These are phyloP conservation scores for Candida coquimbonensis DNA, from an alignment of 805 yeast genomes.

Conservation along the genomic window DNA sequence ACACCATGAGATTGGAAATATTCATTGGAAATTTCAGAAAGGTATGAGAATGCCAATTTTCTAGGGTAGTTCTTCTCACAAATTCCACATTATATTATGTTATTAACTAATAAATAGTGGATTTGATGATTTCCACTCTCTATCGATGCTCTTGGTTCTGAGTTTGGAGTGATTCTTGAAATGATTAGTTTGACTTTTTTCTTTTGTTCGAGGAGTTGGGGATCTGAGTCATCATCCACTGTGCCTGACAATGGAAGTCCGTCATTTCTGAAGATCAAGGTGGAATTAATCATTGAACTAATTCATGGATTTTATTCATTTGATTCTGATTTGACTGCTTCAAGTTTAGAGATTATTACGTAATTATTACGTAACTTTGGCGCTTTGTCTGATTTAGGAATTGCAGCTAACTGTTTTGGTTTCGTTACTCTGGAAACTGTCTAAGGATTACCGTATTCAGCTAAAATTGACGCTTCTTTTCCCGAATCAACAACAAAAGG, in stretches of 20 bases:
- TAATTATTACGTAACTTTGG: no score
- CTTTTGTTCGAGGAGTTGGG: slow-evolving; percentile 66
- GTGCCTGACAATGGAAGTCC: slow-evolving; percentile 89
- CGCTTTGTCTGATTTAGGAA: no score
- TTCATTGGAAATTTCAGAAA: slow-evolving; percentile 75
- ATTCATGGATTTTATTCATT: no score
- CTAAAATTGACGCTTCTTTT: no score
- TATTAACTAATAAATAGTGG: slow-evolving; percentile 58
- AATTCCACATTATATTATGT: slow-evolving; percentile 72
- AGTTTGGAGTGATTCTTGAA: slow-evolving; percentile 65
- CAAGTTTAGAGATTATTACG: neutral
- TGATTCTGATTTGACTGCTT: no score
- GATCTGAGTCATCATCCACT: slow-evolving; percentile 70
- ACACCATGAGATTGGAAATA: slow-evolving; percentile 71
- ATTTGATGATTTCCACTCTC: slow-evolving; percentile 71
- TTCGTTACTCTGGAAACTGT: no score
- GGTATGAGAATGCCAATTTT: slow-evolving; percentile 80
- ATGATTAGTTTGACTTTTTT: slow-evolving; percentile 75
- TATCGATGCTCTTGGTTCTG: slow-evolving; percentile 79
- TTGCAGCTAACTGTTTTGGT: no score
- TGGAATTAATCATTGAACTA: slow-evolving; percentile 49
- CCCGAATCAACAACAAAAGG: no score
- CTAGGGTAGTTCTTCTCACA: slow-evolving; percentile 78
- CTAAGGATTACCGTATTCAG: no score
- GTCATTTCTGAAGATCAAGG: slow-evolving; percentile 58